Percentiles rank a stretch among this genome's conserved stretches.
Conservation (phyloP, 176 grass and related monocot genomes). For the Lolium multiflorum region DNA sequence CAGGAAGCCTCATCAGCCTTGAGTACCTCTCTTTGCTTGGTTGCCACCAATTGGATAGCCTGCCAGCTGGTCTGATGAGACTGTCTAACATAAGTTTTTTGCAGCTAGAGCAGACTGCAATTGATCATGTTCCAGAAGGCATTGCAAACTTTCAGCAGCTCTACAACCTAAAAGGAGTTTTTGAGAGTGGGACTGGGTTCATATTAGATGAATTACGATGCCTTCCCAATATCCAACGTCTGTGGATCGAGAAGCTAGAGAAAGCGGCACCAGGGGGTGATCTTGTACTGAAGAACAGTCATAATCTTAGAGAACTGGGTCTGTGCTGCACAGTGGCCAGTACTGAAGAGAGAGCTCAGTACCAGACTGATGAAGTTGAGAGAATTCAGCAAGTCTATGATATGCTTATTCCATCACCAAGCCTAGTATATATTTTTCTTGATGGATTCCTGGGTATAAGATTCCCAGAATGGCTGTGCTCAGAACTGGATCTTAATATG, state of each 20-base stretch:
- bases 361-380: neutral
- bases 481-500: neutral
- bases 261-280: neutral
- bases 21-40: neutral
- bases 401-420: constrained; percentile 1
- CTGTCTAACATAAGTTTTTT: constrained; percentile 40
- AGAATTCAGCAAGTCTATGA: constrained; percentile 18
- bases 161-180: constrained; percentile 36
- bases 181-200: neutral
- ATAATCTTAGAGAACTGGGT: neutral
- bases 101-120: neutral
- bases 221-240: constrained; percentile 16
- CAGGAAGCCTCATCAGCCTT: constrained; percentile 34
- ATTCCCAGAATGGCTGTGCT: constrained; percentile 21
- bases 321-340: neutral
- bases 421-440: neutral
- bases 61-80: constrained; percentile 26
- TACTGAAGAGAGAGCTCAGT: neutral
- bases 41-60: neutral
- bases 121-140: constrained; percentile 41
- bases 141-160: constrained; percentile 32
- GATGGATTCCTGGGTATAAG: neutral
- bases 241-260: constrained; percentile 33
- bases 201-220: constrained; percentile 41
- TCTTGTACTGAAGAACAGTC: neutral